These are phyloP conservation scores for Mycena sanguinolenta DNA, from an alignment of 768 basidiomycete species.

Conservation along the genomic window DNA sequence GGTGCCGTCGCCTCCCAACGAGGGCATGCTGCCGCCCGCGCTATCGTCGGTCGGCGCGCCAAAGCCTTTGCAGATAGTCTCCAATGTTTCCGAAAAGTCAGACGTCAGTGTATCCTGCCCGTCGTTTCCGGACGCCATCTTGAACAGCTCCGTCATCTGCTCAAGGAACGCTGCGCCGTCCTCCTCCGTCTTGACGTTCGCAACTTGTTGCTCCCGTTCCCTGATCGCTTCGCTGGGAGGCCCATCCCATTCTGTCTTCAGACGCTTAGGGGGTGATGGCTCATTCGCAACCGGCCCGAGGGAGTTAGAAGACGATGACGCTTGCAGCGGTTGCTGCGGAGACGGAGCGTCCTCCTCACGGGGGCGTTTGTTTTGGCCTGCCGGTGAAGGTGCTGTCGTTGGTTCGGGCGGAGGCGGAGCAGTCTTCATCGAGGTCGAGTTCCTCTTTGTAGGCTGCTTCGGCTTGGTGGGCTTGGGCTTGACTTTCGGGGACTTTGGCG, in stretches of 20 bases:
- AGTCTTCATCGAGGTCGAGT: conserved; percentile 3
- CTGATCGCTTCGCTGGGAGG: conserved; percentile 64
- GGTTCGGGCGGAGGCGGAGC: conserved; percentile 33
- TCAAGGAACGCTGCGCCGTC: conserved; percentile 75
- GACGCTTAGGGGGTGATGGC: conserved; percentile 79
- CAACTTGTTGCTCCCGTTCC: conserved; percentile 57
- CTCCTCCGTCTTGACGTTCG: conserved; percentile 74
- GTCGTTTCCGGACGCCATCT: conserved; percentile 61
- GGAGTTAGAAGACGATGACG: conserved; percentile 40
- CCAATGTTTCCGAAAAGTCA: conserved; percentile 72
- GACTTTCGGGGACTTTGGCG: conserved; percentile 78
- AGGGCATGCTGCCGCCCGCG: conserved; percentile 49
- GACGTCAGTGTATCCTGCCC: conserved; percentile 57
- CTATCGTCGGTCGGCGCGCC: conserved; percentile 49
- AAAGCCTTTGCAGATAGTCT: conserved; percentile 73
- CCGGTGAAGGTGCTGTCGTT: conserved; percentile 39
- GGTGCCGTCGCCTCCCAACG: conserved; percentile 49
- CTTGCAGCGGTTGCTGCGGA: conserved; percentile 39
- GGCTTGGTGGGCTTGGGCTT: conserved; percentile 67
- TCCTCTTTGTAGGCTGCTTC: no score
- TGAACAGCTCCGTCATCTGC: conserved; percentile 74
- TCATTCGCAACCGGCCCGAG: conserved; percentile 52
- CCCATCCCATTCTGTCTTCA: conserved; percentile 80
- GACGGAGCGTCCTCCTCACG: conserved; percentile 66
- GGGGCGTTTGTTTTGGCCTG: conserved; percentile 57